Conservation (phyloP, 129 eudicot genomes). For the Escallonia rubra region DNA sequence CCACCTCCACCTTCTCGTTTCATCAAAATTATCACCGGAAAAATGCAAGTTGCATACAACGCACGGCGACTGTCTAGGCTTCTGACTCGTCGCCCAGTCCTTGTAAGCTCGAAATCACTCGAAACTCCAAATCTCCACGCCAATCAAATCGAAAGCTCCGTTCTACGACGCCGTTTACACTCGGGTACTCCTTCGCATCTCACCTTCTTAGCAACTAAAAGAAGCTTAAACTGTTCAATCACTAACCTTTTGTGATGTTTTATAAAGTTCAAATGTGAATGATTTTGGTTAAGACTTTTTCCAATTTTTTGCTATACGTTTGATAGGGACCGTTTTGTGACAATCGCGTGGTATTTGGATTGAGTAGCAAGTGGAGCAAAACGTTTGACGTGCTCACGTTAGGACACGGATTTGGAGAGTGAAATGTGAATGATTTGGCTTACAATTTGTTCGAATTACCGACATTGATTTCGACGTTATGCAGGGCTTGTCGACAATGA, state of each 20-base stretch:
- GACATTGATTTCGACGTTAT: too few relatives aligned
- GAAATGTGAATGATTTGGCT: too few relatives aligned
- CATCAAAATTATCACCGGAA: not conserved
- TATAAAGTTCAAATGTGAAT: not conserved
- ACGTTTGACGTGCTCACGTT: too few relatives aligned
- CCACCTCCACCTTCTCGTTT: not conserved
- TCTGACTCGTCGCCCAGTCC: constrained; percentile 16
- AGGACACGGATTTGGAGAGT: too few relatives aligned
- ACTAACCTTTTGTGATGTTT: not conserved
- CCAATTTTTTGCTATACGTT: too few relatives aligned
- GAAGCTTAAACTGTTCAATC: not conserved
- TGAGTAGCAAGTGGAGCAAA: not conserved
- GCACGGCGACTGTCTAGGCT: constrained; percentile 40
- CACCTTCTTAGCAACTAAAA: not conserved
- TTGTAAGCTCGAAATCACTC: constrained; percentile 12
- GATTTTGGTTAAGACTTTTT: not conserved
- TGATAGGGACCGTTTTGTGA: constrained; percentile 16
- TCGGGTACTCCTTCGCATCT: constrained; percentile 4
- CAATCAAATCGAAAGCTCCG: constrained; percentile 2
- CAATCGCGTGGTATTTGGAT: not conserved
- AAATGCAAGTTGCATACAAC: constrained; percentile 29
- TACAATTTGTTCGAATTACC: too few relatives aligned
- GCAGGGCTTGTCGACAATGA: too few relatives aligned
- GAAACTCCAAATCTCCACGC: not conserved
- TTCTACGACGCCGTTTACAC: constrained; percentile 1